Conservation (phyloP, 257 asterid genomes). For the Scutellaria minor region DNA sequence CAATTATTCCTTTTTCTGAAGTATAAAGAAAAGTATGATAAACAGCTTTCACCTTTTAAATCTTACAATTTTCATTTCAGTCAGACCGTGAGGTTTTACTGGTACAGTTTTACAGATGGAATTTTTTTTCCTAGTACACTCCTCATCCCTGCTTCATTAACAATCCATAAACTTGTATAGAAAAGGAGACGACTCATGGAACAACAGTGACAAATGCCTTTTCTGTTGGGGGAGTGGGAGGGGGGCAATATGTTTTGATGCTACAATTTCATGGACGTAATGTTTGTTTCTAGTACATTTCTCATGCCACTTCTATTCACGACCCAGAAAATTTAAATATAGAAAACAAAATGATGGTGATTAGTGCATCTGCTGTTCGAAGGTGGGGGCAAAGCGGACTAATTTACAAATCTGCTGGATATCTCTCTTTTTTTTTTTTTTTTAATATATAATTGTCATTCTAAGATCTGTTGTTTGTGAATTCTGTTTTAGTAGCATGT, state of each 20-base stretch:
- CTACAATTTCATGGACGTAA: neutral
- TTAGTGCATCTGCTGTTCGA: neutral
- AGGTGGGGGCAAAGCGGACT: conserved; percentile 12
- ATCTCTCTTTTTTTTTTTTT: neutral
- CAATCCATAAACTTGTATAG: conserved; percentile 17
- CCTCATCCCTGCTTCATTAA: neutral
- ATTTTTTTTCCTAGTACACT: neutral
- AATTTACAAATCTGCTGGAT: conserved; percentile 10
- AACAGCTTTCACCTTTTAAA: no score
- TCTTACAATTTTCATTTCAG: no score
- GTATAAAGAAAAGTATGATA: no score
- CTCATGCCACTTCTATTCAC: neutral
- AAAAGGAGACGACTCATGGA: neutral
- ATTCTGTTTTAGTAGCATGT: conserved; percentile 1
- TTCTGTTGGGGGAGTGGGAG: neutral
- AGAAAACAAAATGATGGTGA: neutral
- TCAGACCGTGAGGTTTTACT: neutral
- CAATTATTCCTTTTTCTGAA: no score
- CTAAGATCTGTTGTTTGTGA: conserved; percentile 11
- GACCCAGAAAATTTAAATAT: conserved; percentile 5
- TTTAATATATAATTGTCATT: conserved; percentile 1
- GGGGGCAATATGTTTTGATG: neutral
- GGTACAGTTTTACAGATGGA: neutral
- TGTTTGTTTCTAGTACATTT: neutral
- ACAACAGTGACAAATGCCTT: neutral